These are phyloP conservation scores for Vanderwaltozyma polyspora DNA, from an alignment of 805 yeast species.

Conservation along the genomic window DNA sequence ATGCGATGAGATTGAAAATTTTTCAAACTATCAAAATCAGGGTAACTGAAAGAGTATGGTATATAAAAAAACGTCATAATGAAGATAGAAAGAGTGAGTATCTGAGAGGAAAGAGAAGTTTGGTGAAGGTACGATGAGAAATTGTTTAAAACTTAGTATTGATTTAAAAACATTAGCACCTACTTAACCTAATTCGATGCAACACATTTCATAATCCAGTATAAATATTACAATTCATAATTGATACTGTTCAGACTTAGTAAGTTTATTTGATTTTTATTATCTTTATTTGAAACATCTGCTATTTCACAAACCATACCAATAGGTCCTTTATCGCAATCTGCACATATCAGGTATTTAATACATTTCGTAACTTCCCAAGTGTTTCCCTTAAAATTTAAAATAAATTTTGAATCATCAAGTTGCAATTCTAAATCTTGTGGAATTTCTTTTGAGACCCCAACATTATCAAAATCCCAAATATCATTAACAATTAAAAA, in stretches of 20 bases:
- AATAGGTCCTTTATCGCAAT: slow-evolving; percentile 68
- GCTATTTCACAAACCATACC: slow-evolving; percentile 46
- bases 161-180: no score
- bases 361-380: slow-evolving; percentile 30
- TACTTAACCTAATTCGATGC: no score
- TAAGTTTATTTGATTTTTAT: slow-evolving; percentile 30
- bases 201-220: no score
- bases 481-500: slow-evolving; percentile 44
- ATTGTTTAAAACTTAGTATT: no score
- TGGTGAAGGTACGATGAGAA: no score
- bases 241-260: slow-evolving; percentile 38
- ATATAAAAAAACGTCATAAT: no score
- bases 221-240: no score
- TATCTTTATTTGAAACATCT: slow-evolving; percentile 7
- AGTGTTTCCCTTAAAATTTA: slow-evolving; percentile 13
- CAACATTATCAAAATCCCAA: slow-evolving; percentile 75
- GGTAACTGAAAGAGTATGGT: no score
- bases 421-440: slow-evolving; percentile 9
- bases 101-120: no score
- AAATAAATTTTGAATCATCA: slow-evolving; percentile 10
- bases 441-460: slow-evolving; percentile 43
- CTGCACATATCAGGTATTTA: slow-evolving; percentile 56
- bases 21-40: no score
- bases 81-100: no score
- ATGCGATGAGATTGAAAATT: no score